A percentile compares a stretch with the other conserved stretches of the same genome.
These are phyloP conservation scores for Pseudoperonospora humuli DNA, from an alignment of 352 stramenopile genomes.

Conservation along the genomic window DNA sequence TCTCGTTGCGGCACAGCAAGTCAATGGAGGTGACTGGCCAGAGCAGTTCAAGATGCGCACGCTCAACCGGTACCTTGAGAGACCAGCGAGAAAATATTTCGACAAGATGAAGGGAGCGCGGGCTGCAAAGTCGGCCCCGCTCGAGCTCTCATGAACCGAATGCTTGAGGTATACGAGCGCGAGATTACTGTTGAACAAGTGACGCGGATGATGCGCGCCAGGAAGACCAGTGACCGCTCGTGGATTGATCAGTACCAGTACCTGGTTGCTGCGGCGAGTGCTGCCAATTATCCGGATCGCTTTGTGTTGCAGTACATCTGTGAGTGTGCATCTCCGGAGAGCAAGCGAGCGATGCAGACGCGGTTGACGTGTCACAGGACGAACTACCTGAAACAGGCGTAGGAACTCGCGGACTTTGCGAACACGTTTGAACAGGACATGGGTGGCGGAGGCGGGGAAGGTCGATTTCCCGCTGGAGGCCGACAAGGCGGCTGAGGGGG, in stretches of 20 bases:
- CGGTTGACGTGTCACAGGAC: not conserved
- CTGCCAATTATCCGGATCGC: not conserved
- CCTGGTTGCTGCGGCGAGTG: not conserved
- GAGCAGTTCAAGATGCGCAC: not conserved
- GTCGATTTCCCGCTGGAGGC: too few species aligned
- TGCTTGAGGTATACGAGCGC: constrained; percentile 1
- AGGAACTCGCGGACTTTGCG: not conserved
- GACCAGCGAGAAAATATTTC: not conserved
- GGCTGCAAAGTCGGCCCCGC: not conserved
- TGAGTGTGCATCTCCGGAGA: not conserved
- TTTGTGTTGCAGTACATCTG: constrained; percentile 1
- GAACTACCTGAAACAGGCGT: not conserved
- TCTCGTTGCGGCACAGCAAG: not conserved
- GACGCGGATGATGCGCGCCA: not conserved
- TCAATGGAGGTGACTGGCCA: not conserved
- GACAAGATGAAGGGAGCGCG: not conserved
- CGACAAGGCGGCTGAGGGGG: too few species aligned
- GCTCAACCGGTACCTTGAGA: not conserved
- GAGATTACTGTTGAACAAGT: constrained; percentile 1
- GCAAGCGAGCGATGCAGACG: not conserved
- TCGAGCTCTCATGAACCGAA: constrained; percentile 1
- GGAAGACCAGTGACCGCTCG: not conserved
- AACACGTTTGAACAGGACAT: too few species aligned
- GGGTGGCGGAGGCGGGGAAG: too few species aligned
- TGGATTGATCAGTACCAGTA: constrained; percentile 6